phyloP scores from a whole-genome alignment of 257 asterid genomes.

The Solanum tarapatanum region DNA sequence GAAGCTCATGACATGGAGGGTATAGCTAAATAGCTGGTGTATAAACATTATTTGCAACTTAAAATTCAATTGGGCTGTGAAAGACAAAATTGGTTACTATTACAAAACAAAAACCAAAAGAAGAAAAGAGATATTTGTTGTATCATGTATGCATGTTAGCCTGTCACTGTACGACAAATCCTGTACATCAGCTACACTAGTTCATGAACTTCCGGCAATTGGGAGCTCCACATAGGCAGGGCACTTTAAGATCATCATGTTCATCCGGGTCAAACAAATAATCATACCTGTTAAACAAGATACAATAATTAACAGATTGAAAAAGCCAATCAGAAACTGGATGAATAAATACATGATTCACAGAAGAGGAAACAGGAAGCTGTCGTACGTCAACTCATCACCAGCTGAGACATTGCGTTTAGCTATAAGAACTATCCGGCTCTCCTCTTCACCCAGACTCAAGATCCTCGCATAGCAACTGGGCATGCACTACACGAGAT shows the following conservation, averaged over 20 bases:
- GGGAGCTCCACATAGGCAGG: constrained; percentile 65
- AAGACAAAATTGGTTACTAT: not conserved
- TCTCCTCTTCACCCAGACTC: constrained; percentile 61
- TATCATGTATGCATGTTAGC: not conserved
- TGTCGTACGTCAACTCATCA: constrained; percentile 69
- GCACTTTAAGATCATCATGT: constrained; percentile 76
- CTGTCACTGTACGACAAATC: not conserved
- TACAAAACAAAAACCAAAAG: not conserved
- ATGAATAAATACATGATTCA: not conserved
- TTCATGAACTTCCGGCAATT: constrained; percentile 82
- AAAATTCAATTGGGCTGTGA: not conserved
- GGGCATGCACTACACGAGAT: constrained; percentile 76
- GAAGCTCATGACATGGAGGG: not conserved
- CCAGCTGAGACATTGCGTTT: constrained; percentile 72
- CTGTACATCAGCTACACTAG: constrained; percentile 20
- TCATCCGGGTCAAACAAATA: constrained; percentile 87
- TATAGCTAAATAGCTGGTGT: not conserved
- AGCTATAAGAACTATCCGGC: constrained; percentile 79
- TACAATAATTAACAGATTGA: not conserved
- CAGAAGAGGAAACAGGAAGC: not conserved
- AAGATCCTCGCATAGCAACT: constrained; percentile 88
- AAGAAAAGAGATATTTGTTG: not conserved
- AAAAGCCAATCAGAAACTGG: not conserved
- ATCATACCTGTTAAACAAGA: constrained; percentile 52
- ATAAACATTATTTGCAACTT: not conserved